These are phyloP conservation scores for Tolypocladium amazonense DNA, from an alignment of 2,329 filamentous ascomycete species.

Conservation along the genomic window DNA sequence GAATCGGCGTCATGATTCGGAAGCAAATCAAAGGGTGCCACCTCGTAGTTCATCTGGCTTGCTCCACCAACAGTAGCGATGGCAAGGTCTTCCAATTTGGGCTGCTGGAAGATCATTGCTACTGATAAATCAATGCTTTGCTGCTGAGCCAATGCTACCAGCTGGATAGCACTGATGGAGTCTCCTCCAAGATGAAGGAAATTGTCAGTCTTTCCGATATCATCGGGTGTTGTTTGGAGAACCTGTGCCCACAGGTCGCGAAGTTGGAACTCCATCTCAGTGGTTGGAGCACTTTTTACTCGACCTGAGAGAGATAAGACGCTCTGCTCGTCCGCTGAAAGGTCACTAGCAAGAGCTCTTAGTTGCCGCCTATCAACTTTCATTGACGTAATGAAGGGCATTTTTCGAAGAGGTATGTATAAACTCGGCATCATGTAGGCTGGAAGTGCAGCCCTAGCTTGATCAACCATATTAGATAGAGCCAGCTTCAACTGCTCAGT, in stretches of 20 bases:
- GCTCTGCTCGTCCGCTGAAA: neutral
- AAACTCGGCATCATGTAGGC: slow-evolving; percentile 1
- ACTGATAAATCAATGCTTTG: slow-evolving; percentile 7
- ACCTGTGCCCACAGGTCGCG: slow-evolving; percentile 16
- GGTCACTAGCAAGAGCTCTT: neutral
- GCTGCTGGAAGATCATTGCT: neutral
- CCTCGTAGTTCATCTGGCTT: neutral
- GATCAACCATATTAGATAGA: neutral
- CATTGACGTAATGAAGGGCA: neutral
- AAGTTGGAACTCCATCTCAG: neutral
- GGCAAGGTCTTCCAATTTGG: neutral
- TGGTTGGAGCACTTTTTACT: neutral
- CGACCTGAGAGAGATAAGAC: neutral
- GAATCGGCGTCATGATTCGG: neutral
- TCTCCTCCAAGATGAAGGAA: slow-evolving; percentile 19
- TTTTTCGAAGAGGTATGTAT: neutral
- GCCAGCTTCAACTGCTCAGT: neutral
- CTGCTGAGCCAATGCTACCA: neutral
- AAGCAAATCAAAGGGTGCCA: slow-evolving; percentile 5
- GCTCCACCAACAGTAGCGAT: slow-evolving; percentile 4
- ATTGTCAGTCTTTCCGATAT: slow-evolving; percentile 5
- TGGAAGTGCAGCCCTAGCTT: neutral
- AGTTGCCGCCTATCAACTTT: neutral
- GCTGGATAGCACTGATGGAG: slow-evolving; percentile 11
- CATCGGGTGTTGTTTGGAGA: slow-evolving; percentile 17